Conservation (phyloP, 805 yeast genomes). For the Blastobotrys robertii region DNA sequence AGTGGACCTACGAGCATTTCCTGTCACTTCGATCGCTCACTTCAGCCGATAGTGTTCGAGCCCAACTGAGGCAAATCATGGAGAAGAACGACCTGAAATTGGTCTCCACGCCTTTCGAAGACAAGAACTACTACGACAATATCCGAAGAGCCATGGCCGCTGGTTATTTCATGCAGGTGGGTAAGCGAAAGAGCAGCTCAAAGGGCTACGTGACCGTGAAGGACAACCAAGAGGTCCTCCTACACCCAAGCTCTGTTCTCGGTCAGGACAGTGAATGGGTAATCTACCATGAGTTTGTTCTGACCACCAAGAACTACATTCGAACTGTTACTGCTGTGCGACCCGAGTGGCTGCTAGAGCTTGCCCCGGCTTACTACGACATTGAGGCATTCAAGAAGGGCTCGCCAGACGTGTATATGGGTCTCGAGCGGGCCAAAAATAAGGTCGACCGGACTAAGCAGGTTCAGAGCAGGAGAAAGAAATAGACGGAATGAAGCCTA, state of each 20-base stretch:
- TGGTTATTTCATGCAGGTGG: constrained; percentile 99
- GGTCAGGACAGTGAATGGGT: constrained; percentile 91
- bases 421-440: constrained; percentile 50
- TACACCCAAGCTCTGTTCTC: constrained; percentile 89
- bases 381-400: constrained; percentile 55
- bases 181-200: constrained; percentile 66
- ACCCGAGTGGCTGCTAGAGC: constrained; percentile 86
- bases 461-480: constrained; percentile 5
- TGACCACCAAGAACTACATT: constrained; percentile 87
- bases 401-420: constrained; percentile 62
- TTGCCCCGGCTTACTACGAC: constrained; percentile 65
- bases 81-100: constrained; percentile 66
- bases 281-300: constrained; percentile 87
- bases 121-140: constrained; percentile 58
- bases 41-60: constrained; percentile 79
- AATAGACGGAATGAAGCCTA: neutral
- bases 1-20: constrained; percentile 92
- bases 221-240: constrained; percentile 90
- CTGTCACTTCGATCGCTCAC: constrained; percentile 73
- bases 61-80: constrained; percentile 78
- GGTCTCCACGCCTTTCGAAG: constrained; percentile 56
- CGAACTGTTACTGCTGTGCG: constrained; percentile 85
- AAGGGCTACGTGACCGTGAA: constrained; percentile 70
- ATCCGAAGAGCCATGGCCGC: constrained; percentile 77
- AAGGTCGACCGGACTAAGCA: constrained; percentile 25